Percentiles rank a stretch among this genome's conserved stretches.
phyloP scores from a whole-genome alignment of 139 green algal species.

The Chlorella ohadii region DNA sequence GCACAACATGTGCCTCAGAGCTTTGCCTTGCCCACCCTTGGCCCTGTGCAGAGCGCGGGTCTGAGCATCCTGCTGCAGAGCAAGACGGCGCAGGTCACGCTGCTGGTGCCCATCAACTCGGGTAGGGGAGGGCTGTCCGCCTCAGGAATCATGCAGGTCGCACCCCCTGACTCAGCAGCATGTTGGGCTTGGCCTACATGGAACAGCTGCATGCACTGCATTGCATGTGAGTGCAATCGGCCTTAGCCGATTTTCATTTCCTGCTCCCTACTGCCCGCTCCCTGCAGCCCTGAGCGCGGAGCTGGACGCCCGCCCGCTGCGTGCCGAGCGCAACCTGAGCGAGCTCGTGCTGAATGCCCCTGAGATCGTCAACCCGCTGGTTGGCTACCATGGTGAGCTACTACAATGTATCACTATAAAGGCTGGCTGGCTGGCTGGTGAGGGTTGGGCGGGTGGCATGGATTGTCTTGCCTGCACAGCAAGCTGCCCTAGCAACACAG shows the following conservation, averaged over 20 bases:
- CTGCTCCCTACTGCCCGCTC: background rate
- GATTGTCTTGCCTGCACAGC: too few relatives aligned
- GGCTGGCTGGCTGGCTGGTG: too few relatives aligned
- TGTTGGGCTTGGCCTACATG: too few relatives aligned
- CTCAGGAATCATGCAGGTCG: too few relatives aligned
- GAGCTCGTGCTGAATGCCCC: conserved; percentile 30
- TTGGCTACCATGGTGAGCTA: conserved; percentile 28
- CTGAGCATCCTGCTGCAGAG: conserved; percentile 26
- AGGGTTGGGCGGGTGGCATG: too few relatives aligned
- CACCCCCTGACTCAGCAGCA: too few relatives aligned
- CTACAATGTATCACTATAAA: too few relatives aligned
- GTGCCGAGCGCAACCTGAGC: conserved; percentile 22
- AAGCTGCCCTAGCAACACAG: too few relatives aligned
- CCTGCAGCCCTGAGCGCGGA: conserved; percentile 10
- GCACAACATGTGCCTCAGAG: too few relatives aligned
- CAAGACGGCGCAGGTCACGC: conserved; percentile 3
- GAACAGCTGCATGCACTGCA: background rate
- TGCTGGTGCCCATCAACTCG: conserved; percentile 43
- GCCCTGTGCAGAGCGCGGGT: conserved; percentile 10
- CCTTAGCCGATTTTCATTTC: background rate
- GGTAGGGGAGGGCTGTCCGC: background rate
- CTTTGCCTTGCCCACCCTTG: background rate
- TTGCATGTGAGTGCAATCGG: too few relatives aligned
- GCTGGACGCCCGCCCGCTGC: conserved; percentile 33
- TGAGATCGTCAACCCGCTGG: conserved; percentile 34